Base-by-base conservation (phyloP, 1,284 basidiomycete genomes). In the Cryptococcus sp. region DNA sequence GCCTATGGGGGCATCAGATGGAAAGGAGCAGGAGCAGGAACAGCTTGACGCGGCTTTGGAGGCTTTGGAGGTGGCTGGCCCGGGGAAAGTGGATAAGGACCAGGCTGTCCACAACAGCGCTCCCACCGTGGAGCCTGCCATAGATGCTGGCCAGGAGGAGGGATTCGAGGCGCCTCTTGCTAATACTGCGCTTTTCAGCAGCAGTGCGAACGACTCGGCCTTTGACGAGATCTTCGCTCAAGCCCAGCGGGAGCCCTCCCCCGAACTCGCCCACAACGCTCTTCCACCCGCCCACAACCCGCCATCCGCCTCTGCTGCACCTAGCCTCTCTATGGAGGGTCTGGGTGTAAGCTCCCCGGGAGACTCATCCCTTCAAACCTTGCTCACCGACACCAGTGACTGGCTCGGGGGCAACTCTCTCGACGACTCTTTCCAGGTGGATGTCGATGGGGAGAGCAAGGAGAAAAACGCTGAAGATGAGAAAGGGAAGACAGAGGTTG, bases 341-440 rank as follows among this genome's bases (percentile, higher is more conserved):
- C 39, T 55, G 16, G 54, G 54, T 8, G 50, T 55, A 20, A 46
- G 52, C 24, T 44, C 54, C 20, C 40, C 51, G 5, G 63, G 58
- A 5, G 66, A 69, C 39, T 40, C 47, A 16, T 67, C 66, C 12
- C 47, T 67, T 21, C 62, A 64, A 18, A 66, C 58, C 55, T 55
- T 71, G 56, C 66, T 72, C 46, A 56, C 66, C 1, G 53, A 66
- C 23, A 55, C 57, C 0, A 63, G 62, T 24, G 65, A 73, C 54
- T 74, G 68, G 65, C 52, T 73, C 13, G 67, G 57, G n/a, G 71
- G 71, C 49, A 42, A 73, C 70, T 5, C 62, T 9, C 54, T 68
- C 15, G 72, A 74, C 46, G 64, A 68, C 16, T 65, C 67, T 11
- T 60, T 69, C 48, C 46, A 60, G 23, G 28, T 64, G 12, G 50